Base-by-base conservation (phyloP, 2,329 filamentous ascomycete genomes). In the Coleophoma eucalyptorum region DNA sequence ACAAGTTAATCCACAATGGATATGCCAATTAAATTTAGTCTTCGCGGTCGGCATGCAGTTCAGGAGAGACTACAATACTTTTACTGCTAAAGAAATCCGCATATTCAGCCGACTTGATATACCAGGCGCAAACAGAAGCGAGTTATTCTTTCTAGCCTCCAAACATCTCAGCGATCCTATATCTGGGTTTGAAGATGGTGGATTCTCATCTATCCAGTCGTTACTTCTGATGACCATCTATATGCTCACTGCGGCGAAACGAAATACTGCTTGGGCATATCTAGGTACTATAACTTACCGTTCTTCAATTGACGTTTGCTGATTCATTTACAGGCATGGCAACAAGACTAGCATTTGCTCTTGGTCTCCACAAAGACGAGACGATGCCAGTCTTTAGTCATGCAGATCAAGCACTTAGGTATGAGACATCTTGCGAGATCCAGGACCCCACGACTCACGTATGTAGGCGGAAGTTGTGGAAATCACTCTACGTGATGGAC, bases 201-300 rank as follows among this genome's bases (percentile, higher is more conserved):
- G 83, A 52, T 77, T 86, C 50, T 84, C 81, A 77, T 80, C 80
- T 6, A 73, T 87, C 42, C 82, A 86, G 59, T 80, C 80, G 2
- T 67, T 85, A 41, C 65, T 80, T 1, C 66, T 87, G 33, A 85
- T 86, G 77, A 74, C 81, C 0, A 65, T 84, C 2, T 87, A 85
- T 58, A 80, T 79, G 76, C 66, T 87, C n/a, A 72, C 76, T 2
- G 74, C 80, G 15, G 80, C 81, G 1, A 83, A 79, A 62, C 71
- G 80, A 12, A 85, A 86, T 55, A 77, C 79, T 4, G 79, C 84
- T 0, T 84, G 82, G 64, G 73, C 75, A 11, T 80, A 84, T 53
- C 72, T 80, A 35, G 82, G 83, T 75, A 67, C 65, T 66, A 40
- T 46, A 34, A 56, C 5, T 21, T 40, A n/a, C 16, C 15, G 16